phyloP scores from a whole-genome alignment of 179 eudicot species.

The Camellia oleifera region DNA sequence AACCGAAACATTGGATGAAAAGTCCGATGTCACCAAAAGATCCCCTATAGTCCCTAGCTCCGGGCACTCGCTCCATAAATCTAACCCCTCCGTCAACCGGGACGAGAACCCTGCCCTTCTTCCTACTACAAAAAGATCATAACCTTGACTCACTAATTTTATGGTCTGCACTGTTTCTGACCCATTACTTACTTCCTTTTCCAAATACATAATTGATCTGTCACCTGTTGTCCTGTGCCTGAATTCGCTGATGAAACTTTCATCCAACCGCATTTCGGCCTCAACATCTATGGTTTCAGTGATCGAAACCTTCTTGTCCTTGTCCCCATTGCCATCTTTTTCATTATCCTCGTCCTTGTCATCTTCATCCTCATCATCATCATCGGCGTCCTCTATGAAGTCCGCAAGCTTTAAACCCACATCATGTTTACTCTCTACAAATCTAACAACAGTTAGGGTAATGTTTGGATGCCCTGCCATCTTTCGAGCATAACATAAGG shows the following conservation, averaged over 20 bases:
- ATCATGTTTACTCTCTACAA: conserved; percentile 13
- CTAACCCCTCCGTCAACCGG: conserved; percentile 33
- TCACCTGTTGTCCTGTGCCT: conserved; percentile 13
- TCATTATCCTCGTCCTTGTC: too few relatives aligned
- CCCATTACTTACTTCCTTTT: conserved; percentile 33
- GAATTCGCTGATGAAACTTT: conserved; percentile 11
- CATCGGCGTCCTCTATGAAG: background rate
- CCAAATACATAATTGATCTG: conserved; percentile 29
- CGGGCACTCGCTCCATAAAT: conserved; percentile 47
- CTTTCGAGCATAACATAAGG: conserved; percentile 43
- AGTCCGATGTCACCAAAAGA: conserved; percentile 45
- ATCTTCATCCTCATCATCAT: too few relatives aligned
- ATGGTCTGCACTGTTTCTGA: conserved; percentile 32
- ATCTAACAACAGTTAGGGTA: conserved; percentile 30
- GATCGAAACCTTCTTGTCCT: background rate
- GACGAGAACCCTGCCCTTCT: conserved; percentile 28
- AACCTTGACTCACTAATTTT: conserved; percentile 29
- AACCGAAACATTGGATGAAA: conserved; percentile 19
- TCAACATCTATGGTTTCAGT: background rate
- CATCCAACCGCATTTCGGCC: conserved; percentile 19
- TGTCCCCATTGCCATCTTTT: background rate
- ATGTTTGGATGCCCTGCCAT: conserved; percentile 38
- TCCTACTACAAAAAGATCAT: conserved; percentile 49
- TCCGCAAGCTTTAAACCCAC: background rate
- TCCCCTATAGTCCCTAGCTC: conserved; percentile 57